Conservation (phyloP, 805 yeast species). For the Lachancea cidri region DNA sequence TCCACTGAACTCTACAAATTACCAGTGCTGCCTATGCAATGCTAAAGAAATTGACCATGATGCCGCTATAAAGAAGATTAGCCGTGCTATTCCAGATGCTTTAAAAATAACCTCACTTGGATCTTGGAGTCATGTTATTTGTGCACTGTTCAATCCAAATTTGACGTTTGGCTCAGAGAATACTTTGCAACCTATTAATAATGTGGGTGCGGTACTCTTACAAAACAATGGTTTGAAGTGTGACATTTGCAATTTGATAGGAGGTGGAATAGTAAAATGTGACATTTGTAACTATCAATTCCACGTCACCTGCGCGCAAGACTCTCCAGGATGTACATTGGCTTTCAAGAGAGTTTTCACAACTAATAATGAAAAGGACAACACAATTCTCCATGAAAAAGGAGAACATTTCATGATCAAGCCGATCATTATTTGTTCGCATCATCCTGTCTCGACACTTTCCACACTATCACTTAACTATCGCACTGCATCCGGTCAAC, state of each 20-base stretch:
- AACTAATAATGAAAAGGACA: not conserved
- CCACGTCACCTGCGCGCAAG: constrained; percentile 29
- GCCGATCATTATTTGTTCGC: constrained; percentile 13
- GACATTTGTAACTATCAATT: constrained; percentile 12
- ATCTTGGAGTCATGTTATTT: constrained; percentile 72
- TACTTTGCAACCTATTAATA: constrained; percentile 44
- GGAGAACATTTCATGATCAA: constrained; percentile 3
- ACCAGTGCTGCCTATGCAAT: constrained; percentile 63
- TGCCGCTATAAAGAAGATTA: constrained; percentile 39
- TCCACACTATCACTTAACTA: constrained; percentile 5
- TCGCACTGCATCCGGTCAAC: constrained; percentile 1
- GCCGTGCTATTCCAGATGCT: constrained; percentile 50
- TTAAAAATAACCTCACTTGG: constrained; percentile 63
- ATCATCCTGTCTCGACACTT: constrained; percentile 1
- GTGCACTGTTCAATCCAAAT: constrained; percentile 55
- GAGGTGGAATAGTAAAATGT: constrained; percentile 41
- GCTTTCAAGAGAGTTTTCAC: constrained; percentile 10
- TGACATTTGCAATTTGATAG: constrained; percentile 39
- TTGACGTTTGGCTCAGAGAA: constrained; percentile 39
- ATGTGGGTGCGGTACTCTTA: constrained; percentile 32
- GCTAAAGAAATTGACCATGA: constrained; percentile 47
- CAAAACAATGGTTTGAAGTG: constrained; percentile 37
- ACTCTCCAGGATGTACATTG: constrained; percentile 10
- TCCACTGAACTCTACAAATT: constrained; percentile 52
- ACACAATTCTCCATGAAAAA: not conserved